These are phyloP conservation scores for Danielozyma ontarioensis DNA, from an alignment of 805 yeast genomes.

Conservation along the genomic window DNA sequence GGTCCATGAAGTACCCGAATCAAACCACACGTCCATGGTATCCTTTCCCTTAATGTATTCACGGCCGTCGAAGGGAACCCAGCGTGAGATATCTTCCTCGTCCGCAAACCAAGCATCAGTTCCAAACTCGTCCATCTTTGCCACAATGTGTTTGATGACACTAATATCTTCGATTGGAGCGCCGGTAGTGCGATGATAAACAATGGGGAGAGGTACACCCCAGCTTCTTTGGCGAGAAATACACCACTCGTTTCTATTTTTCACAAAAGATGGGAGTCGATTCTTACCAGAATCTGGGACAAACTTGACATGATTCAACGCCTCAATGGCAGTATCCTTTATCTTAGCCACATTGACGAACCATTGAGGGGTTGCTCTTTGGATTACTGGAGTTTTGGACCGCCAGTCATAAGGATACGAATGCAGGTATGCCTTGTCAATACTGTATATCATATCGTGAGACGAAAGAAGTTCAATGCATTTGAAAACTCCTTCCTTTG, in stretches of 20 bases:
- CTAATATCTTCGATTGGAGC: conserved; percentile 56
- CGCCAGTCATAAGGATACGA: conserved; percentile 98
- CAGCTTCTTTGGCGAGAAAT: conserved; percentile 92
- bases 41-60: conserved; percentile 66
- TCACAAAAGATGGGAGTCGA: conserved; percentile 67
- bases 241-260: conserved; percentile 91
- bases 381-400: conserved; percentile 89
- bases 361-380: conserved; percentile 96
- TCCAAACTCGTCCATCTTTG: conserved; percentile 52
- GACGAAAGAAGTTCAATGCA: conserved; percentile 51
- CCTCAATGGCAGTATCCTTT: conserved; percentile 54
- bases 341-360: conserved; percentile 80
- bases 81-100: conserved; percentile 48
- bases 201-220: conserved; percentile 97
- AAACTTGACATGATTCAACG: conserved; percentile 62
- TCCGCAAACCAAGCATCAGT: conserved; percentile 76
- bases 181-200: conserved; percentile 55
- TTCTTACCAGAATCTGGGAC: conserved; percentile 68
- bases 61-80: conserved; percentile 65
- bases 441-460: conserved; percentile 42
- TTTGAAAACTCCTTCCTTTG: conserved; percentile 23
- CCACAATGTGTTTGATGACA: conserved; percentile 52
- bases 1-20: conserved; percentile 92
- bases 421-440: conserved; percentile 55
- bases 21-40: conserved; percentile 99